phyloP scores from a whole-genome alignment of 768 basidiomycete genomes.

The Lactifluus volemus region DNA sequence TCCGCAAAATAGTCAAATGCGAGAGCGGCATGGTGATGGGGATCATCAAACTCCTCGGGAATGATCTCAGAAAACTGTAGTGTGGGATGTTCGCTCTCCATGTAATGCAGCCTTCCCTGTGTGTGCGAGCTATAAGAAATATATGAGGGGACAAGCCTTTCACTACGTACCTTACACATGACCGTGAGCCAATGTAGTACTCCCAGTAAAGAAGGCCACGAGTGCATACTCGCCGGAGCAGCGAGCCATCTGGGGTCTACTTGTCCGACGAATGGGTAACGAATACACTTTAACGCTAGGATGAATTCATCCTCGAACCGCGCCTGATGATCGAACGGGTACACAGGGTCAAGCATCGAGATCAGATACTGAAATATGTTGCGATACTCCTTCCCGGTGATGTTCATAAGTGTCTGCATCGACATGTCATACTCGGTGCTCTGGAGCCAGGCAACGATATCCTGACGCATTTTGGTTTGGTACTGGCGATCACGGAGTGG shows the following conservation, averaged over 20 bases:
- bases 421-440: constrained; percentile 57
- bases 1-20: constrained; percentile 67
- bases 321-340: constrained; percentile 44
- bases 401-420: constrained; percentile 59
- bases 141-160: neutral
- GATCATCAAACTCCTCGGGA: constrained; percentile 70
- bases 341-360: constrained; percentile 57
- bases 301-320: constrained; percentile 81
- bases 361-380: constrained; percentile 77
- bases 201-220: constrained; percentile 86
- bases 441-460: constrained; percentile 66
- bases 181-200: constrained; percentile 91
- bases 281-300: constrained; percentile 58
- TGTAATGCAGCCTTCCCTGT: constrained; percentile 35
- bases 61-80: constrained; percentile 51
- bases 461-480: constrained; percentile 66
- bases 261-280: constrained; percentile 73
- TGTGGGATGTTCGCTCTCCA: constrained; percentile 58
- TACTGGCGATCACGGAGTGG: constrained; percentile 70
- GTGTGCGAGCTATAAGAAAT: neutral
- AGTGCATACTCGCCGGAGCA: constrained; percentile 81
- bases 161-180: constrained; percentile 59
- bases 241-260: constrained; percentile 83
- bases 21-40: constrained; percentile 63
- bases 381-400: constrained; percentile 82